Base-by-base conservation (phyloP, 1,139 yeast genomes). In the Meyerozyma athensensis region DNA sequence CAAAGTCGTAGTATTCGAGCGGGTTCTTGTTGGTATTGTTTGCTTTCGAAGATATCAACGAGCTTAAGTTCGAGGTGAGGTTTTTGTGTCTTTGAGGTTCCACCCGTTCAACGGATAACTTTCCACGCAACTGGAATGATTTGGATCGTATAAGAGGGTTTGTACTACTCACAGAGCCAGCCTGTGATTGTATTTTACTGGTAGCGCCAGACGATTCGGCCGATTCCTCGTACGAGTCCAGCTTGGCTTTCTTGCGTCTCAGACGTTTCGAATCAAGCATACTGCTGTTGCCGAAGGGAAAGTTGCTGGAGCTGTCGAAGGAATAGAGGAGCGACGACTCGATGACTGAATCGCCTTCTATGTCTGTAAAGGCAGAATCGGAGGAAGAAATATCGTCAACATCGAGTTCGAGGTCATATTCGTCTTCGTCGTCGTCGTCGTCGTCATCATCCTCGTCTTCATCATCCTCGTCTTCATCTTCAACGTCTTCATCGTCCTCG, bases 1-100 rank as follows among this genome's bases (percentile, higher is more conserved):
- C 86, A 56, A 75, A 78, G 4, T 69, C 53, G 50, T 73, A 83
- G 44, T 68, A 77, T 12, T 68, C 72, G 37, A 82, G 58, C 0
- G 83, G 80, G 42, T 78, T 72, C 4, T 56, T 58, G 17, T 64
- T 61, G 5, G 65, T 60, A 2, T 65, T 56, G 36, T 54, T 62
- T 37, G 51, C 56, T 40, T 64, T 63, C 38, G 57, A 62, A 46
- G 49, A 64, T 26, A 76, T 70, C 47, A 75, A 50, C 2, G 60
- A 53, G 31, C 77, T 71, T 31, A 75, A 53, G 18, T 62, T 63
- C 3, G 72, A 67, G 10, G 19, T 7, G 22, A 30, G 35, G n/a
- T 30, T 36, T 10, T 39, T 33, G n/a, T 36, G 7, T 5, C 31
- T 35, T 2, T 34, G 36, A 9, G 51, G 50, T 13, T 42, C 45